A percentile compares a stretch with the other conserved stretches of the same genome.
Conservation (phyloP, 768 basidiomycete species). For the Mycena vitilis region DNA sequence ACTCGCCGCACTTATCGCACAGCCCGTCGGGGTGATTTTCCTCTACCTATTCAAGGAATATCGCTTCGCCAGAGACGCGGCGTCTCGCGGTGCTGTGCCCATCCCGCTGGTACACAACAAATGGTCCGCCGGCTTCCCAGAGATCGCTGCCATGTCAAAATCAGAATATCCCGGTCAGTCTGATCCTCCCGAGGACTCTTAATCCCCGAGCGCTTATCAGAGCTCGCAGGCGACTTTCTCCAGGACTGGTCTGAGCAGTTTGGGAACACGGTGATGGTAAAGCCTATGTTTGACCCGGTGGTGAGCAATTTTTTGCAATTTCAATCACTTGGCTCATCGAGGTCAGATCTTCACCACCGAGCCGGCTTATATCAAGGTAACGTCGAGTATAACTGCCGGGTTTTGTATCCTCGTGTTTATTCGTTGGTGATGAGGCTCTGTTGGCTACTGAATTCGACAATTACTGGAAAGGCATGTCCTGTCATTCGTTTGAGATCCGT, state of each 20-base stretch:
- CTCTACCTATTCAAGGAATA: neutral
- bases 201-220: neutral
- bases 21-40: slow-evolving; percentile 1
- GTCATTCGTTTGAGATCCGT: neutral
- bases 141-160: neutral
- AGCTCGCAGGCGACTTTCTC: slow-evolving; percentile 16
- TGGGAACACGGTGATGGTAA: slow-evolving; percentile 17
- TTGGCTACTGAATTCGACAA: slow-evolving; percentile 28
- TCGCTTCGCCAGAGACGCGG: slow-evolving; percentile 9
- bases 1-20: slow-evolving; percentile 6
- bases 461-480: slow-evolving; percentile 22
- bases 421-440: neutral
- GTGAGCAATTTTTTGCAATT: neutral
- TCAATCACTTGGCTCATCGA: neutral
- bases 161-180: slow-evolving; percentile 22
- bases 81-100: slow-evolving; percentile 11
- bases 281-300: slow-evolving; percentile 2
- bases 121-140: slow-evolving; percentile 7
- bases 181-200: neutral
- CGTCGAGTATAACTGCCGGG: too few relatives aligned
- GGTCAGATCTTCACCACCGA: slow-evolving; percentile 18
- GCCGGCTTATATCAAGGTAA: slow-evolving; percentile 23
- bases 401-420: neutral
- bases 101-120: slow-evolving; percentile 16
- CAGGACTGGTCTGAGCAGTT: slow-evolving; percentile 13